These are phyloP conservation scores for Earliella scabrosa DNA, from an alignment of 1,284 basidiomycete species.

Conservation along the genomic window DNA sequence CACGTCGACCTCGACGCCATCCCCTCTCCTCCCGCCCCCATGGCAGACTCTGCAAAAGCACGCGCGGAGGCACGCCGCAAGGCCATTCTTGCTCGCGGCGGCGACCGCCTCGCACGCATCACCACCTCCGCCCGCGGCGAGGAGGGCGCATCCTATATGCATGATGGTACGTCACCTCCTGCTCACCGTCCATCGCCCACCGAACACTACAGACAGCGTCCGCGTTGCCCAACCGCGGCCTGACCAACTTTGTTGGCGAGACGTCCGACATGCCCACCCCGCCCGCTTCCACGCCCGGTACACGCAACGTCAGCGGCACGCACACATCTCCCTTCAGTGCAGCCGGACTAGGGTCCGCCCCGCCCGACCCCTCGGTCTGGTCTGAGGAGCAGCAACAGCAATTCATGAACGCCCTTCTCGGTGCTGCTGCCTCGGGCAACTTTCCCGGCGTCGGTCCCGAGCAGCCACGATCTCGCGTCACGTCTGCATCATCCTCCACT, in stretches of 20 bases:
- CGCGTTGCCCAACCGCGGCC: slow-evolving; percentile 33
- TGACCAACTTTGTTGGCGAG: slow-evolving; percentile 67
- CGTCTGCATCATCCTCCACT: slow-evolving; percentile 23
- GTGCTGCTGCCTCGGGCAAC: slow-evolving; percentile 27
- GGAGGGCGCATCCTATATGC: slow-evolving; percentile 62
- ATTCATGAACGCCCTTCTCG: slow-evolving; percentile 66
- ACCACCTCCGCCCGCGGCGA: slow-evolving; percentile 77
- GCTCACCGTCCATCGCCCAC: slow-evolving; percentile 4
- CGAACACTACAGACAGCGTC: slow-evolving; percentile 44
- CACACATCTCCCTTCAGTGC: slow-evolving; percentile 33
- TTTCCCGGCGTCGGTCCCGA: slow-evolving; percentile 12
- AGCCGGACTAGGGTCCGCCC: slow-evolving; percentile 26
- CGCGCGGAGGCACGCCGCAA: slow-evolving; percentile 74
- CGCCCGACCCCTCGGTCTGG: slow-evolving; percentile 60
- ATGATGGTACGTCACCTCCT: slow-evolving; percentile 48
- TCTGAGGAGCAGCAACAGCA: slow-evolving; percentile 67
- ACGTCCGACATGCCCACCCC: slow-evolving; percentile 53
- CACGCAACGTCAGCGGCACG: slow-evolving; percentile 27
- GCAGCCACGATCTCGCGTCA: slow-evolving; percentile 16
- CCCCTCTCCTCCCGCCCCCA: slow-evolving; percentile 19
- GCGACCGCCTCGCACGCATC: slow-evolving; percentile 74
- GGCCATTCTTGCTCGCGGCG: slow-evolving; percentile 71
- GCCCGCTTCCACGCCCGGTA: slow-evolving; percentile 33
- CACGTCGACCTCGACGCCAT: slow-evolving; percentile 7
- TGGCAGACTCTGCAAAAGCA: slow-evolving; percentile 57